Percentiles rank a stretch among this genome's conserved stretches.
These are phyloP conservation scores for Hirsutella minnesotensis DNA, from an alignment of 2,329 filamentous ascomycete species.

Conservation along the genomic window DNA sequence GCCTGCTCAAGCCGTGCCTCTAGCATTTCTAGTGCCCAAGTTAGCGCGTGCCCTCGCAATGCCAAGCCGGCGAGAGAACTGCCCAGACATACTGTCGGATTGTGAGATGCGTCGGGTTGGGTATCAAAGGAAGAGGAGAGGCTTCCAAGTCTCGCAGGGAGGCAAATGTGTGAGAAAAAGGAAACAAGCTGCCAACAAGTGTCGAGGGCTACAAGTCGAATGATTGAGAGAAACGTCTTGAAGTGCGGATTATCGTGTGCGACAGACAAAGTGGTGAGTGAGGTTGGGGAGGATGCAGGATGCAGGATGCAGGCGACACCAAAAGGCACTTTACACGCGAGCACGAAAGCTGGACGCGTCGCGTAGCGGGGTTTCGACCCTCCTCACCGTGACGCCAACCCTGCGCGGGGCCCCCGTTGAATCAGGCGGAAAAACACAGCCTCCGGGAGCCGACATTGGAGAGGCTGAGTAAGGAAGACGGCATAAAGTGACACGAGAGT, in stretches of 20 bases:
- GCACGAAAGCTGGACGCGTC: slow-evolving; percentile 18
- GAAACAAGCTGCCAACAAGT: too few species aligned
- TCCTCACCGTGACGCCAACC: slow-evolving; percentile 14
- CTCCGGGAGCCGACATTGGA: too few species aligned
- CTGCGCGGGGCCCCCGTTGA: slow-evolving; percentile 18
- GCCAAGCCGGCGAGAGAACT: neutral
- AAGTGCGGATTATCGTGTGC: too few species aligned
- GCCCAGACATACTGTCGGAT: slow-evolving; percentile 1
- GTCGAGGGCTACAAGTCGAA: too few species aligned
- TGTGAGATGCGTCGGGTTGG: neutral
- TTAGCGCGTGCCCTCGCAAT: neutral
- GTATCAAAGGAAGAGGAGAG: neutral
- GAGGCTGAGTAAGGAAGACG: too few species aligned
- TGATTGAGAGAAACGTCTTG: too few species aligned
- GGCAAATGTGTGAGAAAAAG: too few species aligned
- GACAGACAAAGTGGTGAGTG: neutral
- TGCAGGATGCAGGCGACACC: neutral
- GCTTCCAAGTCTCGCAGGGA: too few species aligned
- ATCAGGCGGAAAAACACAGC: too few species aligned
- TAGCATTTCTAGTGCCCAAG: slow-evolving; percentile 52
- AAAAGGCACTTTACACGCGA: slow-evolving; percentile 22
- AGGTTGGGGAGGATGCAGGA: neutral
- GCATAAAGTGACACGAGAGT: too few species aligned
- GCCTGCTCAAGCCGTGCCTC: slow-evolving; percentile 97
- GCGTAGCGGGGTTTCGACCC: slow-evolving; percentile 4